Evolutionary conservation across 108 stramenopile genomes (phyloP), one percentile per base, ranked within the genome.

Genomic region (Cylindrotheca closterium): DNA sequence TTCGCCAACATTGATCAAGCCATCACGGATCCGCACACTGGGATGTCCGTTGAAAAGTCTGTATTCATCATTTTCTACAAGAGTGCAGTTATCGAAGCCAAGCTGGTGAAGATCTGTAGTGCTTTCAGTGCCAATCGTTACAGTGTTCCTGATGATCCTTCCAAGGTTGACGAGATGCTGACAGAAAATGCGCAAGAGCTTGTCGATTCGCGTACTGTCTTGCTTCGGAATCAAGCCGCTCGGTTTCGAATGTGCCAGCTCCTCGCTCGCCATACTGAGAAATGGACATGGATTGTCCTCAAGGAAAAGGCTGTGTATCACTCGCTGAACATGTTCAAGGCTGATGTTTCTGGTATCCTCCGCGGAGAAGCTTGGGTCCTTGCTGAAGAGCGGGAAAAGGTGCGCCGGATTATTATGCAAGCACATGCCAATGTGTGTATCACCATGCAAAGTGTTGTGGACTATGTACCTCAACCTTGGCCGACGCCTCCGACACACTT

Each of bases 1-100:
- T 99, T 98, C 69, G 94, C 95, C 28, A 88, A 90, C 51, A 95
- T 98, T 63, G 85, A 97, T 60, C 89, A 94, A 61, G 87, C 91
- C 54, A 96, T 96, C 58, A 86, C 91, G 45, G 92, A 95, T 65
- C 92, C 92, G 5, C 78, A 87, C 27, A 82, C 91, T 29, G 96
- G 96, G 29, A 55, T 75, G 23, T 65, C 85, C 19, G 63, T 87
- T 18, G 84, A 94, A 60, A 97, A 97, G 85, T 87, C 80, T 47
- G 97, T 98, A 47, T 99, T 98, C 72, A 95, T 98, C 56, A 86
- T 98, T 70, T 99, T 99, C 66, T 99, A 85, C 94, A 98, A 98
- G 74, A 87, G 82, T 15, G 76, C 81, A 46, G 65, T 81, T 56
- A 97, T 99, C 63, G 97, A 96, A 74, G 60, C 76, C 58, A 98